Conservation (phyloP, 78 protist species). For the Dictyostelium purpureum region DNA sequence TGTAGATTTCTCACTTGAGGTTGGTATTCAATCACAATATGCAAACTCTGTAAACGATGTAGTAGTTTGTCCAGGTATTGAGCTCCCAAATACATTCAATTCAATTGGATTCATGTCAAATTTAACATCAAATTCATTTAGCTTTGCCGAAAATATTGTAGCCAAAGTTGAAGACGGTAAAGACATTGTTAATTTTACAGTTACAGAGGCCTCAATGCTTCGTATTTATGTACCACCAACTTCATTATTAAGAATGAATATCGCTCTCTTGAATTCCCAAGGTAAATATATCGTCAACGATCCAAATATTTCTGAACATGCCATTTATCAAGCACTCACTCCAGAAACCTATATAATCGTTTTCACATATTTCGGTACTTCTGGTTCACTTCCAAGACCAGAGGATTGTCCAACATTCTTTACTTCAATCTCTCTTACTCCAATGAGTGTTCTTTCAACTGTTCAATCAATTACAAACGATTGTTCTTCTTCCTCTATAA, state of each 20-base stretch:
- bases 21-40: conserved; percentile 8
- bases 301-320: not conserved
- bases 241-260: no score
- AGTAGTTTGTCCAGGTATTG: conserved; percentile 2
- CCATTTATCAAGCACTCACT: not conserved
- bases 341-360: conserved; percentile 6
- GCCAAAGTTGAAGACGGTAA: conserved; percentile 38
- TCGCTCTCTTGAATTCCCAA: not conserved
- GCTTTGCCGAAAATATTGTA: conserved; percentile 24
- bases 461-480: not conserved
- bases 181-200: conserved; percentile 1
- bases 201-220: conserved; percentile 7
- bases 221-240: conserved; percentile 45
- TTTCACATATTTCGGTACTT: conserved; percentile 27
- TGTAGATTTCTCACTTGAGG: conserved; percentile 34
- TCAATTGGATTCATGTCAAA: conserved; percentile 15
- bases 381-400: conserved; percentile 35
- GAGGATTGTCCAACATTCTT: conserved; percentile 44
- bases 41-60: not conserved
- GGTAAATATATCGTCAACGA: no score
- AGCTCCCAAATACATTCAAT: conserved; percentile 33
- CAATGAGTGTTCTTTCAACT: not conserved
- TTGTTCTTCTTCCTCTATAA: not conserved
- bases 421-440: not conserved
- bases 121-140: not conserved